These are phyloP conservation scores for Arthroderma sp. DNA, from an alignment of 2,329 filamentous ascomycete species.

Conservation along the genomic window DNA sequence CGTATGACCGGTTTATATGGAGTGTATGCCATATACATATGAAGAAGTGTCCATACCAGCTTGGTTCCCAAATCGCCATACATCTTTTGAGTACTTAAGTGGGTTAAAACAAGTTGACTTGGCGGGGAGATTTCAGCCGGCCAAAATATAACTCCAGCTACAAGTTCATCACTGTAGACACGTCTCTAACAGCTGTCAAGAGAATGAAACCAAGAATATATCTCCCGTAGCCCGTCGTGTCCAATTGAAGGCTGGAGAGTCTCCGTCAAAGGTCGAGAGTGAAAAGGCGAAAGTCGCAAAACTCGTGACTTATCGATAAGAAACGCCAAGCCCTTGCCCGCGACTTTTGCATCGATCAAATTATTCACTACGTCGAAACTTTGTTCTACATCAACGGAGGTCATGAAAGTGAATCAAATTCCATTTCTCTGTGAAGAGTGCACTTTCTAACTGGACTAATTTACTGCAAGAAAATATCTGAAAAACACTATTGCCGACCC, in stretches of 20 bases:
- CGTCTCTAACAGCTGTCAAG: background rate
- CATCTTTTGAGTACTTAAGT: constrained; percentile 45
- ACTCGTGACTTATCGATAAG: background rate
- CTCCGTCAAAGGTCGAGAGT: background rate
- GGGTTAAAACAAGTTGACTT: background rate
- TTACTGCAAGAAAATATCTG: background rate
- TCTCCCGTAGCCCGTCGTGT: background rate
- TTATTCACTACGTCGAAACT: too few relatives aligned
- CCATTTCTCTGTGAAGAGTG: background rate
- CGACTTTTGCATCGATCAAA: background rate
- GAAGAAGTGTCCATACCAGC: constrained; percentile 45
- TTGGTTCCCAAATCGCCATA: constrained; percentile 83
- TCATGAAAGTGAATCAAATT: background rate
- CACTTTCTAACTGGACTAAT: constrained; percentile 1
- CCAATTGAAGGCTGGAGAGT: background rate
- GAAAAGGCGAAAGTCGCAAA: too few relatives aligned
- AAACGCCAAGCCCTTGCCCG: background rate
- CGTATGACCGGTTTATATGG: background rate
- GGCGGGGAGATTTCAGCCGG: background rate
- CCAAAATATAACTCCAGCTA: background rate
- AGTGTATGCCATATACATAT: background rate
- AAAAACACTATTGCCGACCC: background rate
- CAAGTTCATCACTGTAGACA: background rate
- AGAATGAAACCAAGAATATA: background rate
- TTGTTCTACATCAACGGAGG: background rate